Evolutionary conservation across 345 rosid species (phyloP).

Genomic region (Theobroma cacao): DNA sequence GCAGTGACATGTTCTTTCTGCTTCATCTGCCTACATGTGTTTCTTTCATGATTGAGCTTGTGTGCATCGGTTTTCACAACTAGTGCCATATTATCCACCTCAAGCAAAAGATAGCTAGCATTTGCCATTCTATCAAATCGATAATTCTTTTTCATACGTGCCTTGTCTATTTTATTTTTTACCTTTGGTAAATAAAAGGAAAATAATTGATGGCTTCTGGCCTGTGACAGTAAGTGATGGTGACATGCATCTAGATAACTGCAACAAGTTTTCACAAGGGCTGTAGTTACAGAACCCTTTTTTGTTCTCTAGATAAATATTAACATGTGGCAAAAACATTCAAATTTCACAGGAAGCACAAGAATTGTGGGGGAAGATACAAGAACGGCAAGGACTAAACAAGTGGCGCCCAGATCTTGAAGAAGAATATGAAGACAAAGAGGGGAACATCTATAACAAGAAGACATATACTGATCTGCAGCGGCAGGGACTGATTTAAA

Average conservation of each 20-base stretch:
- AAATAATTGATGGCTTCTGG: not conserved
- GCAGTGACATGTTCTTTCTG: not conserved
- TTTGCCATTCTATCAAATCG: not conserved
- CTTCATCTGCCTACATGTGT: not conserved
- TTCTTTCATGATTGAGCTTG: not conserved
- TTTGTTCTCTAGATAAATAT: not conserved
- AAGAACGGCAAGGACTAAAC: slow-evolving; percentile 77
- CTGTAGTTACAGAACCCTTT: not conserved
- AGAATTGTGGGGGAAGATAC: slow-evolving; percentile 90
- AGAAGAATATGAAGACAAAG: slow-evolving; percentile 98
- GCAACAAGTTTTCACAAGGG: not conserved
- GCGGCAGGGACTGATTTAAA: slow-evolving; percentile 91
- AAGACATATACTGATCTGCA: slow-evolving; percentile 96
- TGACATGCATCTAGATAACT: not conserved
- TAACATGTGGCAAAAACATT: not conserved
- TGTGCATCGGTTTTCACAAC: not conserved
- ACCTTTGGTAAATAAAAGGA: not conserved
- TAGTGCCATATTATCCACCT: not conserved
- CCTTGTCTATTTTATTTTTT: not conserved
- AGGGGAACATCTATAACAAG: slow-evolving; percentile 97
- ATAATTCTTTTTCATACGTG: not conserved
- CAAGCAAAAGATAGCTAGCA: not conserved
- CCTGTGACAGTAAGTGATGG: not conserved
- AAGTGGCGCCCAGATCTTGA: slow-evolving; percentile 99
- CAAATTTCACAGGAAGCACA: slow-evolving; percentile 70